Base-by-base conservation (phyloP, 1,284 basidiomycete species). In the Malassezia equina region DNA sequence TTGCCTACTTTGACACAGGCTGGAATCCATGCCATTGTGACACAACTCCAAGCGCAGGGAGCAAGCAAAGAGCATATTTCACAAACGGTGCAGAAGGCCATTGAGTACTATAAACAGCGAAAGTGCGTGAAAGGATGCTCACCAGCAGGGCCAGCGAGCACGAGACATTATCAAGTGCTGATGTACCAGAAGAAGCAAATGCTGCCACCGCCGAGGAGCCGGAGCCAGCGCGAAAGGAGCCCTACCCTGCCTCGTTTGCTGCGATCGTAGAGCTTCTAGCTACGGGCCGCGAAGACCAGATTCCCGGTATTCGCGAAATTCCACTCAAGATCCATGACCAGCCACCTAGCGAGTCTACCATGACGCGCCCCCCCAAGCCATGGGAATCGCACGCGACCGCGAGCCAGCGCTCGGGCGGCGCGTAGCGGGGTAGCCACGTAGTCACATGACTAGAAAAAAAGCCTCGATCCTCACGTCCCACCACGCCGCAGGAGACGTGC, bases 181-280 rank as follows among this genome's bases (percentile, higher is more conserved):
- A 2, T 4, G 1, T 24, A 13, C 7, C 24, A 4, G 24, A 43
- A 12, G 4, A 4, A 13, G 13, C 11, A 17, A 3, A 11, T 17
- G 27, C 4, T 17, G 11, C 41, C 4, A n/a, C 13, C 11, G 17
- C 15, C 13, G 27, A 43, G 24, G 13, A 43, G 41, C 44, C 44
- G 24, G 15, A 25, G 19, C 8, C 17, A n/a, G 34, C 34, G 34
- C 29, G 25, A 15, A 11, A 11, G 8, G 52, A 69, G 33, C 58
- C 62, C 13, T 67, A 71, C 23, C 68, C 68, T n/a, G 53, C 62
- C 11, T 67, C 67, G 0, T 74, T 74, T 45, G 64, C 70, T 33
- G 62, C 63, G 2, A 69, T 74, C 21, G 70, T 69, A 6, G 71
- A 74, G 50, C 60, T 74, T 29, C 73, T 74, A 50, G 60, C 70